Base-by-base conservation (phyloP, 2,329 filamentous ascomycete genomes). In the Paramyrothecium roridum region DNA sequence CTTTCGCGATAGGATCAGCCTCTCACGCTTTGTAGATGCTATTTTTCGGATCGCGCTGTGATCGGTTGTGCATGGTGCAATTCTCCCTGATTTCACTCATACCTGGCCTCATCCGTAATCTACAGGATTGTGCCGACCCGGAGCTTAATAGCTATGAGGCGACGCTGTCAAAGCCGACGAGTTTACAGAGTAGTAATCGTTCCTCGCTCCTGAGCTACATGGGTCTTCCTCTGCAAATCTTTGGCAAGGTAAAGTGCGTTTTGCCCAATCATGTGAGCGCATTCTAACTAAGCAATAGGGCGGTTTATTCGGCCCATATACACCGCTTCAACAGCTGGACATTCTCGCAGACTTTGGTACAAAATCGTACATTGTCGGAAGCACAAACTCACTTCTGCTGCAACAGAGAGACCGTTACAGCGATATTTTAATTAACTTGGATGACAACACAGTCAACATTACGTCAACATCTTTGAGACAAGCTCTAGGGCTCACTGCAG, bases 101-200 rank as follows among this genome's bases (percentile, higher is more conserved):
- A 76, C 95, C 95, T 49, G 92, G 93, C 57, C 84, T 99, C 55
- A 87, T 98, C 66, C 86, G 91, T 66, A 91, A 89, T 65, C 82
- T 99, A n/a, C 88, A 96, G 73, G 95, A 99, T 74, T 96, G 91
- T 65, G 93, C 95, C 51, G 92, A 96, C 67, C 95, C 95, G n/a
- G 88, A 93, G 48, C 83, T 98, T 70, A 88, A 97, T 72, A 87
- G 74, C 56, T 93, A 95, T 70, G 90, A 93, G 65, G 84, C 87
- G 69, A 87, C 80, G 26, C 77, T 93, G 48, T 81, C 85, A 53
- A 89, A 86, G 71, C 89, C 93, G 23, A 93, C 92, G 50, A 93
- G 90, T 63, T 77, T 98, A 63, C 90, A 88, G 68, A 96, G 93
- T 51, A 98, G 93, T 71, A 93, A 99, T 71, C 87, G 95, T 61